Evolutionary conservation across 108 stramenopile genomes (phyloP), one percentile per base, ranked within the genome.

Genomic region (Skeletonema menzelii): DNA sequence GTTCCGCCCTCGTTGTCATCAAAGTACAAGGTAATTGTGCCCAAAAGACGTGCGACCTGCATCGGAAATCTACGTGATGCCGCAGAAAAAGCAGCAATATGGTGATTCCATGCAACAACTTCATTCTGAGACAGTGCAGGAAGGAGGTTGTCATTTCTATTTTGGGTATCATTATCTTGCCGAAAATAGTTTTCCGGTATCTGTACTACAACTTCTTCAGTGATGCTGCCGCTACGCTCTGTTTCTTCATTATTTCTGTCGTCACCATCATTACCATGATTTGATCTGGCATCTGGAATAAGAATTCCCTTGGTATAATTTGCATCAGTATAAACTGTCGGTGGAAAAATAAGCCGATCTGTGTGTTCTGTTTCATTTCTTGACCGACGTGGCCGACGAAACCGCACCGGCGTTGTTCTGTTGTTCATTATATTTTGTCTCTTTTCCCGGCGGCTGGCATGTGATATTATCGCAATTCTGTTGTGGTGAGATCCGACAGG

Each of bases 311-410:
- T 47, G 7, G 56, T 27, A 19, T 75, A 75, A 1, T 27, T 26
- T 15, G 49, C 66, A 46, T 67, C 46, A n/a, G 65, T 67, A 56
- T 59, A 75, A 10, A 75, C 20, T 28, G 73, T 75, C 1, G 73
- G 73, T 34, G 73, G 73, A 59, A 75, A 75, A 40, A 70, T 56
- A 31, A 63, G 27, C n/a, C 6, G n/a, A 62, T 37, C 35, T 7
- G 5, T 37, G 35, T 37, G 35, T 42, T 42, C 40, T 42, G 2
- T 6, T 42, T 3, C 40, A 42, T 3, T 42, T 42, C 14, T 6
- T 42, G 40, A 42, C 40, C 6, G 40, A 42, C 40, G 40, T 6
- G 40, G 40, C 40, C 40, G 40, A 42, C 40, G 40, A 42, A 42
- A 42, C 6, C 40, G 40, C 40, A 42, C 40, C 10, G 40, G 2